These are phyloP conservation scores for Rubia balearica DNA, from an alignment of 305 asterid species.

Conservation along the genomic window DNA sequence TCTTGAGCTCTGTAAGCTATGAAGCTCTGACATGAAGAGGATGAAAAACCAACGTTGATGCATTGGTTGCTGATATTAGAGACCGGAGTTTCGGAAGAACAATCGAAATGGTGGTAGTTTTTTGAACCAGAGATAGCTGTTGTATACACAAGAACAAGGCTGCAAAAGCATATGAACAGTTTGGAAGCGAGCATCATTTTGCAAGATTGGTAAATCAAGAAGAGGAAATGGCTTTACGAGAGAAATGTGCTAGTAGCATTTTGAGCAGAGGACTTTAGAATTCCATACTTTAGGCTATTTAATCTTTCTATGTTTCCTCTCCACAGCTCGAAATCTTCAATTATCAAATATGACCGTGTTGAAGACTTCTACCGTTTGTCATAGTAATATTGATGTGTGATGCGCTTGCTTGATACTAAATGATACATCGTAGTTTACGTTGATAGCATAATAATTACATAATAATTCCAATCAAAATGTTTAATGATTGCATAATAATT, in stretches of 20 bases:
- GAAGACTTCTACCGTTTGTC: too few species aligned
- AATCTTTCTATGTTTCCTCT: neutral
- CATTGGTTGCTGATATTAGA: conserved; percentile 6
- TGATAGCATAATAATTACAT: too few species aligned
- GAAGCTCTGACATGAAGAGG: conserved; percentile 15
- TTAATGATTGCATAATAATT: too few species aligned
- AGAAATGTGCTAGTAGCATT: neutral
- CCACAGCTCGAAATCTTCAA: neutral
- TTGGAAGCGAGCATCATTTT: neutral
- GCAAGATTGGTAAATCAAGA: neutral
- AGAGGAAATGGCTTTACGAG: neutral
- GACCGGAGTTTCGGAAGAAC: conserved; percentile 7
- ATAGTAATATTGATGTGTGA: too few species aligned
- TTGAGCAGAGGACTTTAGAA: neutral
- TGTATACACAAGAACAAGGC: conserved; percentile 1
- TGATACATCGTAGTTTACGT: too few species aligned
- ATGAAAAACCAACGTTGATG: conserved; percentile 1
- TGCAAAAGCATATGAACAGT: neutral
- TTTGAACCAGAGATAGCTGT: conserved; percentile 5
- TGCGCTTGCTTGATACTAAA: too few species aligned
- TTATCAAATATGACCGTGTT: too few species aligned
- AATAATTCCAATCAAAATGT: too few species aligned
- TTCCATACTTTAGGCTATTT: neutral
- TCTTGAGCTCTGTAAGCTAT: conserved; percentile 22
- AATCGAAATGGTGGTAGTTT: neutral